Percentiles rank a stretch among this genome's conserved stretches.
phyloP scores from a whole-genome alignment of 768 basidiomycete genomes.

The Auricularia sp. region DNA sequence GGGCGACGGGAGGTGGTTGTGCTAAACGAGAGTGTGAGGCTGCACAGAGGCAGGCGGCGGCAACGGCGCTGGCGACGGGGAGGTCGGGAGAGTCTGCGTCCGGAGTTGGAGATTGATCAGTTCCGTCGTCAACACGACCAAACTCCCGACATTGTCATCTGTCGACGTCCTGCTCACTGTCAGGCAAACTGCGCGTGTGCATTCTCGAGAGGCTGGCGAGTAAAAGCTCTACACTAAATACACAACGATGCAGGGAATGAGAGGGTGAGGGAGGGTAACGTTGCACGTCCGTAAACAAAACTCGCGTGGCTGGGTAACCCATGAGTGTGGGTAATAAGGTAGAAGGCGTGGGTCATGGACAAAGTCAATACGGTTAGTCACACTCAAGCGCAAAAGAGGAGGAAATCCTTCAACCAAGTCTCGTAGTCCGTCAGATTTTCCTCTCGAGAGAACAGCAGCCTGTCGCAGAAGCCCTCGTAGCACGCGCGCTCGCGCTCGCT shows the following conservation, averaged over 20 bases:
- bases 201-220: neutral
- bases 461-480: neutral
- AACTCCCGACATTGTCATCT: neutral
- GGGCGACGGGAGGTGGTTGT: neutral
- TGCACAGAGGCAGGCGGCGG: slow-evolving; percentile 3
- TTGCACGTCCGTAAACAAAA: neutral
- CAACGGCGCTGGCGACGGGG: neutral
- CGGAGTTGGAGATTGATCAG: neutral
- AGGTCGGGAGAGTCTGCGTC: neutral
- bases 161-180: neutral
- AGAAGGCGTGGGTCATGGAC: no score
- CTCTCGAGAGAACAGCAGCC: neutral
- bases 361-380: no score
- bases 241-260: neutral
- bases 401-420: neutral
- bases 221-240: neutral
- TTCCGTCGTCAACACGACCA: neutral
- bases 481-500: neutral
- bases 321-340: neutral
- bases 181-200: neutral
- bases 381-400: no score
- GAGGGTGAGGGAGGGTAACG: neutral
- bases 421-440: neutral
- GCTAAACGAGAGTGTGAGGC: slow-evolving; percentile 3
- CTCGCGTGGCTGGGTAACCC: neutral